These are phyloP conservation scores for Marvania coccoides DNA, from an alignment of 139 green algal species.

Conservation along the genomic window DNA sequence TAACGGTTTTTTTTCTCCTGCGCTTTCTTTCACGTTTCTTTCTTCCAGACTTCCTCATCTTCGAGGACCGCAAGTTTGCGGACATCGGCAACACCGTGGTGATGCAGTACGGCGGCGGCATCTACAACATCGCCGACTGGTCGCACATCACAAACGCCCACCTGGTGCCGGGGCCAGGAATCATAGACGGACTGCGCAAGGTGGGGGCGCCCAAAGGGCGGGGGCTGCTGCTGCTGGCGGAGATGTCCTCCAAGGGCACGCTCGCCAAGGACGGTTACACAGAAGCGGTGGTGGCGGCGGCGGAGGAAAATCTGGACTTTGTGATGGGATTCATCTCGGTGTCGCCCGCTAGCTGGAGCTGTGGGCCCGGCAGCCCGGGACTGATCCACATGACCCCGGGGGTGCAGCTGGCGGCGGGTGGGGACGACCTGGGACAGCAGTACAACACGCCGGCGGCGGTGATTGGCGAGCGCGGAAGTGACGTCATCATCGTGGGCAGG, in stretches of 20 bases:
- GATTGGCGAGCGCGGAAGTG: slow-evolving; percentile 74
- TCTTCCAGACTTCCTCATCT: slow-evolving; percentile 91
- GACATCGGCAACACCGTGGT: slow-evolving; percentile 99
- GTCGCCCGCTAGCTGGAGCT: slow-evolving; percentile 73
- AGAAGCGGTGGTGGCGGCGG: slow-evolving; percentile 66
- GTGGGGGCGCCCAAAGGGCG: slow-evolving; percentile 34
- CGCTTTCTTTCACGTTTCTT: neutral
- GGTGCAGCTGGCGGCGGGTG: slow-evolving; percentile 82
- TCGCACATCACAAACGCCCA: slow-evolving; percentile 97
- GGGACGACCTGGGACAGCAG: slow-evolving; percentile 94
- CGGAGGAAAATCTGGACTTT: slow-evolving; percentile 81
- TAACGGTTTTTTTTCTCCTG: neutral
- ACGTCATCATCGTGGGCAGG: slow-evolving; percentile 97
- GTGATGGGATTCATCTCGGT: slow-evolving; percentile 98
- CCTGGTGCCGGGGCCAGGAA: slow-evolving; percentile 86
- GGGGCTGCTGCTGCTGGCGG: slow-evolving; percentile 78
- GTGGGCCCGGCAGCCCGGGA: slow-evolving; percentile 44
- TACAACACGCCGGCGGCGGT: slow-evolving; percentile 92
- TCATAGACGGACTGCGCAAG: slow-evolving; percentile 92
- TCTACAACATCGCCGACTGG: slow-evolving; percentile 95
- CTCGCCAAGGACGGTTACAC: slow-evolving; percentile 88
- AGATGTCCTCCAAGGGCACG: slow-evolving; percentile 94
- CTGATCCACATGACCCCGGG: slow-evolving; percentile 99
- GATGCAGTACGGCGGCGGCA: slow-evolving; percentile 70
- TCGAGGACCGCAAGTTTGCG: slow-evolving; percentile 99